Evolutionary conservation across 2,329 filamentous ascomycete species (phyloP).

Genomic region (Hymenoscyphus albidus): DNA sequence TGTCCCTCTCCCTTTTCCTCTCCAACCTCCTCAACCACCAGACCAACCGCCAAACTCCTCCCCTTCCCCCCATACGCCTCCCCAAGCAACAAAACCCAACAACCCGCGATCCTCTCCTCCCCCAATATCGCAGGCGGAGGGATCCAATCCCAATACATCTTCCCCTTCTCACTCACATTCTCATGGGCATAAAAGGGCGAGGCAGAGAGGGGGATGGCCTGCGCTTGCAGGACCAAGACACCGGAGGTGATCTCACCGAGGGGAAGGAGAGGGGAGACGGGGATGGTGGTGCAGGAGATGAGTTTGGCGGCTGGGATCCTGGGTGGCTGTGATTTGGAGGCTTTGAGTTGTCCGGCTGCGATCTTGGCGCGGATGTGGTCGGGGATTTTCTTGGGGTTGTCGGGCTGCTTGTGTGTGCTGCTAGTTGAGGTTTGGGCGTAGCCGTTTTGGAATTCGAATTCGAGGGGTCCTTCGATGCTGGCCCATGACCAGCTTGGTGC

Average conservation of each 20-base stretch:
- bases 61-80: slow-evolving; percentile 3
- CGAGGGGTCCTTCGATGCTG: slow-evolving; percentile 8
- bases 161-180: background rate
- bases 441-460: slow-evolving; percentile 10
- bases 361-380: background rate
- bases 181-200: background rate
- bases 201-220: background rate
- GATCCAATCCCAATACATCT: slow-evolving; percentile 3
- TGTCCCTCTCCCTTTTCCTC: background rate
- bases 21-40: slow-evolving; percentile 1
- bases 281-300: background rate
- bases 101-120: background rate
- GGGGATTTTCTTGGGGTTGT: background rate
- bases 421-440: background rate
- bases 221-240: background rate
- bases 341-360: background rate
- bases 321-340: too few species aligned
- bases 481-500: slow-evolving; percentile 11
- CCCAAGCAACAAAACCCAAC: slow-evolving; percentile 9
- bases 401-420: background rate
- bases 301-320: background rate
- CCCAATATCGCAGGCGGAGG: background rate
- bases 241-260: slow-evolving; percentile 1
- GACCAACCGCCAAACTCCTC: slow-evolving; percentile 1
- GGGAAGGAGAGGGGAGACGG: background rate